phyloP scores from a whole-genome alignment of 2,329 filamentous ascomycete genomes.

The Magnaporthiopsis incrustans region DNA sequence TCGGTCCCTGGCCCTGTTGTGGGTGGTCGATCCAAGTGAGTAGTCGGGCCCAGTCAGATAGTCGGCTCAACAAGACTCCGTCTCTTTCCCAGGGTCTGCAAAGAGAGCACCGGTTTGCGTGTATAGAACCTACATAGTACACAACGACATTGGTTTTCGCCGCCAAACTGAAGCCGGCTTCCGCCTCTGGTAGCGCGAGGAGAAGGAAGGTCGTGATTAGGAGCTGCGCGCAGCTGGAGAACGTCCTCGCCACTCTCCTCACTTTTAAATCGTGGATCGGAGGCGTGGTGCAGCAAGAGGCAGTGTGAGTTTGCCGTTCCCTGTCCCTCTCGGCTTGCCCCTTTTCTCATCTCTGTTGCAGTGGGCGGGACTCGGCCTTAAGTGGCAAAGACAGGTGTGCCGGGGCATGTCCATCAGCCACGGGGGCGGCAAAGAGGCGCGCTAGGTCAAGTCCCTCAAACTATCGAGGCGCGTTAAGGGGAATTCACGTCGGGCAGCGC shows the following conservation, averaged over 20 bases:
- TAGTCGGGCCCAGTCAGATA: not conserved
- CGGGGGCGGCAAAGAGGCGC: not conserved
- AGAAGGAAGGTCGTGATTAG: not conserved
- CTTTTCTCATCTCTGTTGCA: not conserved
- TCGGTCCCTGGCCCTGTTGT: conserved; percentile 29
- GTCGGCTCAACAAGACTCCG: too few relatives aligned
- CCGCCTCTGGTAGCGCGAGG: not conserved
- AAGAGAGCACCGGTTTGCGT: not conserved
- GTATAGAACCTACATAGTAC: conserved; percentile 28
- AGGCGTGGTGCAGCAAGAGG: not conserved
- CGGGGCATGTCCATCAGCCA: not conserved
- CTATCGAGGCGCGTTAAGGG: not conserved
- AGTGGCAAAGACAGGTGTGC: not conserved
- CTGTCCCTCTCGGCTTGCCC: not conserved
- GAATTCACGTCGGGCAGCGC: not conserved
- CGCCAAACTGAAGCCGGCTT: conserved; percentile 19
- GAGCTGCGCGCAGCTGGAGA: not conserved
- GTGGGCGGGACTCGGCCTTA: not conserved
- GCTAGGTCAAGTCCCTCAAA: not conserved
- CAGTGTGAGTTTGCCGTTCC: not conserved
- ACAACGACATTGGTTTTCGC: conserved; percentile 32
- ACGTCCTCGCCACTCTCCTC: not conserved
- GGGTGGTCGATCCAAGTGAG: not conserved
- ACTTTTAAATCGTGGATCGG: not conserved
- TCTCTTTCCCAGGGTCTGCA: not conserved